Evolutionary conservation across 106 monocot genomes (phyloP).

Genomic region (Dendrobium officinale): DNA sequence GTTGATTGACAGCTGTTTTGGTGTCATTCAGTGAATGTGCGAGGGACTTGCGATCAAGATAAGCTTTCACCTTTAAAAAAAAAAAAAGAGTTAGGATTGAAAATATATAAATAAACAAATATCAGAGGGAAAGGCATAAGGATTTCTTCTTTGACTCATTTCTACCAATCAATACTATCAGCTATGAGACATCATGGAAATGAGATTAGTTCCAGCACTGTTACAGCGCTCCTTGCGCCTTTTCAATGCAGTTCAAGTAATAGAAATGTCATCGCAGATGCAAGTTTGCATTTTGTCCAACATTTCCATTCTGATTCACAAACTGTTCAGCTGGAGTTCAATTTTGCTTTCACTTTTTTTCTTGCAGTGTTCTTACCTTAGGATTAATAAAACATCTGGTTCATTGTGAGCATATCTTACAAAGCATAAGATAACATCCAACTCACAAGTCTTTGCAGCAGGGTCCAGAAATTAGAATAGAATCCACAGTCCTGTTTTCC

Average conservation of each 20-base stretch:
- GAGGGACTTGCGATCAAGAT: constrained; percentile 73
- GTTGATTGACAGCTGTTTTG: constrained; percentile 81
- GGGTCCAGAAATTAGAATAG: too few relatives aligned
- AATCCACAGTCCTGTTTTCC: too few relatives aligned
- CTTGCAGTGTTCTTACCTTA: too few relatives aligned
- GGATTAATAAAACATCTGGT: too few relatives aligned
- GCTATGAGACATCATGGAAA: background rate
- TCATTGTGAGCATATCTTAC: too few relatives aligned
- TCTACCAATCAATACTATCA: background rate
- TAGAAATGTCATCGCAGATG: background rate
- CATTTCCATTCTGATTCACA: too few relatives aligned
- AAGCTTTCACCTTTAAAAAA: constrained; percentile 65
- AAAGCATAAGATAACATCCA: too few relatives aligned
- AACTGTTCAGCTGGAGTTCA: too few relatives aligned
- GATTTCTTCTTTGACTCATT: too few relatives aligned
- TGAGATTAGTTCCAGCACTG: background rate
- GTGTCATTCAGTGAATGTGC: constrained; percentile 85
- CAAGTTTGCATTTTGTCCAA: too few relatives aligned
- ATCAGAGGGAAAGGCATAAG: background rate
- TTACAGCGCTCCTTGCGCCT: background rate
- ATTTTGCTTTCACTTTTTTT: too few relatives aligned
- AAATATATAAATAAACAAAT: background rate
- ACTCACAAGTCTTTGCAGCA: too few relatives aligned
- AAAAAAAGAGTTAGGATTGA: background rate
- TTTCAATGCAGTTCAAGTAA: background rate